Base-by-base conservation (phyloP, 2,329 filamentous ascomycete species). In the Diaporthe citriasiana region DNA sequence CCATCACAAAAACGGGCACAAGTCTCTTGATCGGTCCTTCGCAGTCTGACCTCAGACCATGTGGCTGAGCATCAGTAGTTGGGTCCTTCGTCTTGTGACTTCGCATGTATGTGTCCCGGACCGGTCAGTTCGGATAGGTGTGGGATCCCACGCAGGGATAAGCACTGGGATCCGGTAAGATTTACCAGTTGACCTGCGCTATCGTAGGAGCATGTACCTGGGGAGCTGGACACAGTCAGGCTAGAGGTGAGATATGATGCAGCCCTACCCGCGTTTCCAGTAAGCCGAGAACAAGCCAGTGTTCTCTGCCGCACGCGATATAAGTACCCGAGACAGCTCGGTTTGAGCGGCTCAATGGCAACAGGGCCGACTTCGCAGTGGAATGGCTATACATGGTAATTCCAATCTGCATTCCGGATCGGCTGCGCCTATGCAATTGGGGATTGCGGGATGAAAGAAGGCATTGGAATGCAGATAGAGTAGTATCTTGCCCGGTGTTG, bases 1-100 rank as follows among this genome's bases (percentile, higher is more conserved):
- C 27, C 25, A 47, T 63, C 25, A n/a, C 25, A 19, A 9, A 63
- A 63, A 47, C 12, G 40, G 40, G 40, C 13, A 13, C 27, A 63
- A 63, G 3, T 45, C 22, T 30, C 40, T 47, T 47, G 40, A 33
- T 45, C 59, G 59, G 40, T 25, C 40, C 59, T 47, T 19, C 25
- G 17, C 9, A 8, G 13, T 70, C 68, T 70, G 40, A 70, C 68
- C 68, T 70, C 51, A 70, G 66, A 70, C 35, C 50, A 45, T 45
- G 35, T 42, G 50, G 66, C 50, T 63, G 59, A 63, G 27, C 7
- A 63, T 9, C 17, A 63, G 40, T 27, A 47, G 59, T 19, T 27
- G 59, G 12, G 40, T n/a, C 40, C 55, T 22, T 17, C 47, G 10
- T 22, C 17, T 47, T 33, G 25, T 47, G 40, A 63, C 59, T 42